These are phyloP conservation scores for Ambrosia trifida DNA, from an alignment of 129 eudicot genomes.

Conservation along the genomic window DNA sequence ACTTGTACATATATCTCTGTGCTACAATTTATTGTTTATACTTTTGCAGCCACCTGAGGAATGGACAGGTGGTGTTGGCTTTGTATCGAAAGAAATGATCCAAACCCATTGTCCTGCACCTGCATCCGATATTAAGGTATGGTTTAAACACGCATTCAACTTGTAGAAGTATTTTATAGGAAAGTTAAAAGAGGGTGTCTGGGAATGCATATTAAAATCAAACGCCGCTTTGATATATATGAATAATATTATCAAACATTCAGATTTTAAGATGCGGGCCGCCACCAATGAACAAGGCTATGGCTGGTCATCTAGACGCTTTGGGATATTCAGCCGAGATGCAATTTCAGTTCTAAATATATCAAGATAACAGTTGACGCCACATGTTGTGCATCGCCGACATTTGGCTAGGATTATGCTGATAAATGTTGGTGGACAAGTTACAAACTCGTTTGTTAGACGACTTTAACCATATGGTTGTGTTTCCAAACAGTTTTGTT, in stretches of 20 bases:
- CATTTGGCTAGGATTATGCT: neutral
- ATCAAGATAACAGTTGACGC: constrained; percentile 3
- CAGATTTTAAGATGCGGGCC: constrained; percentile 96
- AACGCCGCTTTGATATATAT: neutral
- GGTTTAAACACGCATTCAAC: constrained; percentile 1
- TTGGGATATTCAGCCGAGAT: constrained; percentile 77
- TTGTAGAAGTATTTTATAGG: neutral
- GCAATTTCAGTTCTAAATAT: constrained; percentile 88
- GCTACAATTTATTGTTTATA: neutral
- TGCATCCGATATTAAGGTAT: constrained; percentile 71
- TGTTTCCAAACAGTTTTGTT: too few relatives aligned
- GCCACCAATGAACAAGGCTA: constrained; percentile 99
- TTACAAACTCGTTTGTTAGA: too few relatives aligned
- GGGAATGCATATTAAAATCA: neutral
- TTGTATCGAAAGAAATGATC: constrained; percentile 91
- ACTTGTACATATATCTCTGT: constrained; percentile 10
- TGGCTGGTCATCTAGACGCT: constrained; percentile 94
- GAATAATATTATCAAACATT: constrained; percentile 5
- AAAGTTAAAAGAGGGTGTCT: neutral
- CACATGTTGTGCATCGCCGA: constrained; percentile 3
- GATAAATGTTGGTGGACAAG: neutral
- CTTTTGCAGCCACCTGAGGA: constrained; percentile 79
- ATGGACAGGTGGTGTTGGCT: constrained; percentile 92
- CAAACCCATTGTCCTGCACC: constrained; percentile 84
- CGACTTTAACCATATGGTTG: too few relatives aligned